Evolutionary conservation across 805 yeast genomes (phyloP), one percentile per base, ranked within the genome.

Genomic region (Spathaspora arborariae): DNA sequence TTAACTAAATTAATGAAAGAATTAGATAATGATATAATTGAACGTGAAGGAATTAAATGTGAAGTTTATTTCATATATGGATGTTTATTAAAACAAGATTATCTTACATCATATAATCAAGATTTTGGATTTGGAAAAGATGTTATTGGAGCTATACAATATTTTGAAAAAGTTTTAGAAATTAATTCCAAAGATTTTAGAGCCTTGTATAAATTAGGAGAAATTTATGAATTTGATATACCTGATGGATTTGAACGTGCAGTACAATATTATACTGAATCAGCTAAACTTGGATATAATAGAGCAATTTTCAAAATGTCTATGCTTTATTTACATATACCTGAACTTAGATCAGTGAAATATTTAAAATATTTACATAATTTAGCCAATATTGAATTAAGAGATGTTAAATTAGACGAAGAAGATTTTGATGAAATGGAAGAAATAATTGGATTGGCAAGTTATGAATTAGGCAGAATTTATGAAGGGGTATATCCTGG

Each of bases 401-500:
- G 53, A 13, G 58, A 60, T 22, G 59, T 60, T 16, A 72, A 68
- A 26, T 61, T 68, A 19, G 58, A 63, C 41, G 72, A 62, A 7
- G 72, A 67, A 15, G 76, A 72, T 49, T 46, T 44, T 30, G 70
- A 68, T 37, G 76, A 72, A 54, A 59, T 72, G 41, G 65, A 63
- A 38, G 73, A 72, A 47, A 64, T 72, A 18, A 63, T 72, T 22
- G 77, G 74, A 0, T 57, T 61, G 52, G 72, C 76, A 1, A 63
- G 64, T 42, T 70, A 56, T 56, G 73, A 72, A 52, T 56, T 72
- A 47, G 77, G 75, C 2, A 63, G 63, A 45, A 62, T 72, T 35
- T 69, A 70, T 51, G 77, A 72, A 56, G 77, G 77, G 1, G 62
- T 69, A 10, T 72, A 72, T 51, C 76, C 77, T 5, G 75, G 74